Conservation (phyloP, 345 rosid species). For the sweet orange (Citrus sinensis) region DNA sequence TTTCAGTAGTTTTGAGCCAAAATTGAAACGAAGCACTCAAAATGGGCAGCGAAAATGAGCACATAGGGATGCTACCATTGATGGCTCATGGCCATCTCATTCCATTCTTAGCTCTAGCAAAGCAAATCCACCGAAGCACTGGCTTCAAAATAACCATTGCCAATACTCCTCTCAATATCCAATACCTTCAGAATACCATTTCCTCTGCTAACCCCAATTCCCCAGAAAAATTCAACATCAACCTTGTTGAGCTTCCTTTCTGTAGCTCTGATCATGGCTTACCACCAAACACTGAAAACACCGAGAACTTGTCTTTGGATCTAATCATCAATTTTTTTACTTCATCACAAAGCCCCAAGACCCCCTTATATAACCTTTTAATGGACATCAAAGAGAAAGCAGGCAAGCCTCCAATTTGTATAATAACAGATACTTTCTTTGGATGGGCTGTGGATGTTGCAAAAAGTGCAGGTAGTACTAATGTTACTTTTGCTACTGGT, state of each 20-base stretch:
- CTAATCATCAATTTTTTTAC: constrained; percentile 3
- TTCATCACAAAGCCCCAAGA: constrained; percentile 17
- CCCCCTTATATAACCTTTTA: constrained; percentile 27
- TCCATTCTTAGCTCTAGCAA: constrained; percentile 46
- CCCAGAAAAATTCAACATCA: constrained; percentile 12
- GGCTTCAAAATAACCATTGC: constrained; percentile 38
- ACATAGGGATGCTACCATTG: constrained; percentile 40
- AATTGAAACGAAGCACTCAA: not conserved
- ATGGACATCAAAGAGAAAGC: constrained; percentile 12
- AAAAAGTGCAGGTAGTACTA: constrained; percentile 17
- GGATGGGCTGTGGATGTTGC: constrained; percentile 46
- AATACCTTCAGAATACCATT: constrained; percentile 23
- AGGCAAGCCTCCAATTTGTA: constrained; percentile 37
- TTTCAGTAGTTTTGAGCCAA: no score
- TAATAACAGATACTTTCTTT: constrained; percentile 37
- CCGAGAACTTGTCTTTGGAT: constrained; percentile 35
- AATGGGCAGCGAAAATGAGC: not conserved
- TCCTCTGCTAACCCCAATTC: not conserved
- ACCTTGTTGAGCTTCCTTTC: constrained; percentile 33
- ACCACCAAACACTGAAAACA: constrained; percentile 38
- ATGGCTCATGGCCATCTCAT: constrained; percentile 61
- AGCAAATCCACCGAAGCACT: constrained; percentile 22
- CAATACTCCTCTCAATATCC: constrained; percentile 42
- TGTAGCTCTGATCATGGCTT: constrained; percentile 33
- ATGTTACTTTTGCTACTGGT: constrained; percentile 27